Evolutionary conservation across 75 land plant genomes (phyloP).

Genomic region (Chamaecyparis obtusa): DNA sequence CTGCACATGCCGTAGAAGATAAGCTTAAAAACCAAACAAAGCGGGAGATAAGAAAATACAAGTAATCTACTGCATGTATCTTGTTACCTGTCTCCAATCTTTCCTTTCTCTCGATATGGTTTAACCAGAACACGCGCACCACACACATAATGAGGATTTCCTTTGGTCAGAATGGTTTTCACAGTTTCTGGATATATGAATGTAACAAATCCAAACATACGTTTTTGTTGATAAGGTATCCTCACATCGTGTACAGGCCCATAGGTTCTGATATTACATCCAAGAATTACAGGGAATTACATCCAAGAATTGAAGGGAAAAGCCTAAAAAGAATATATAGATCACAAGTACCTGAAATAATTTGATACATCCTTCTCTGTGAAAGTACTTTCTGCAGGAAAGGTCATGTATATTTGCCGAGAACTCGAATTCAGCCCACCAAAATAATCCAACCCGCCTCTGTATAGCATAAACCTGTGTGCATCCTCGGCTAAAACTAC

Average conservation of each 20-base stretch:
- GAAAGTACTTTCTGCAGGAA: constrained; percentile 97
- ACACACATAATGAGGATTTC: constrained; percentile 87
- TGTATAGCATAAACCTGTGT: constrained; percentile 28
- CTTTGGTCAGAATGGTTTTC: constrained; percentile 67
- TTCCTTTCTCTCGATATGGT: constrained; percentile 86
- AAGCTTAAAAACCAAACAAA: background rate
- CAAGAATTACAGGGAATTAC: background rate
- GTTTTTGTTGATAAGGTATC: constrained; percentile 92
- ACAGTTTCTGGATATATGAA: constrained; percentile 84
- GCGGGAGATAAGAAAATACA: background rate
- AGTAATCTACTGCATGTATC: no score
- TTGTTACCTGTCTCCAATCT: constrained; percentile 62
- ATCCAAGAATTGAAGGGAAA: background rate
- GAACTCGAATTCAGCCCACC: constrained; percentile 61
- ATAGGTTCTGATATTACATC: constrained; percentile 45
- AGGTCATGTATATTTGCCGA: constrained; percentile 91
- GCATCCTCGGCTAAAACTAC: constrained; percentile 95
- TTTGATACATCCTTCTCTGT: constrained; percentile 90
- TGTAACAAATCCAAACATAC: constrained; percentile 99
- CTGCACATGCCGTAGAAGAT: background rate
- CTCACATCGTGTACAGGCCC: constrained; percentile 97
- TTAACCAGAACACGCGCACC: constrained; percentile 98
- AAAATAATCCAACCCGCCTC: constrained; percentile 33
- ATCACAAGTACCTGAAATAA: constrained; percentile 66
- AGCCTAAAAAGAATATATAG: background rate